phyloP scores from a whole-genome alignment of 2,329 filamentous ascomycete genomes.

The Graphiopsis chlorocephala region DNA sequence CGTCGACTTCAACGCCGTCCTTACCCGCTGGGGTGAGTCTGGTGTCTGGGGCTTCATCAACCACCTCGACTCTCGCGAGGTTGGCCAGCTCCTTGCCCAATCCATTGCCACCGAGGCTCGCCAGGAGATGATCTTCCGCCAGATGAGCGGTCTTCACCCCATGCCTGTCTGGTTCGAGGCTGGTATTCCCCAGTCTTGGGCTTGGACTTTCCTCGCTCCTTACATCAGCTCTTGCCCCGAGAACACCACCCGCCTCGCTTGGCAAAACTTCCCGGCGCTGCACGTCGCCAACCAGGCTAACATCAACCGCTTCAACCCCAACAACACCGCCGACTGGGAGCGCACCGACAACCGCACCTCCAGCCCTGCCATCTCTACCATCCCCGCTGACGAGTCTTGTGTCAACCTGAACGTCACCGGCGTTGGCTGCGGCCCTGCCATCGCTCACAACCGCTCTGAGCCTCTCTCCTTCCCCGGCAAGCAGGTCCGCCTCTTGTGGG shows the following conservation, averaged over 20 bases:
- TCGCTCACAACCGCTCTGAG: conserved; percentile 65
- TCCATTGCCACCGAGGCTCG: conserved; percentile 76
- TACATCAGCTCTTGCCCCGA: conserved; percentile 75
- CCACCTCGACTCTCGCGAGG: conserved; percentile 73
- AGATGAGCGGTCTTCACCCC: conserved; percentile 75
- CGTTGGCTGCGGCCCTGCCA: conserved; percentile 60
- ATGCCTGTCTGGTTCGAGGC: conserved; percentile 81
- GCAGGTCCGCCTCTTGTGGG: conserved; percentile 70
- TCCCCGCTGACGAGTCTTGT: conserved; percentile 52
- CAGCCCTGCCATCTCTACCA: conserved; percentile 51
- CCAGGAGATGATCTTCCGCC: conserved; percentile 81
- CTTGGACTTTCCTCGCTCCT: conserved; percentile 76
- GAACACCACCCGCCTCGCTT: conserved; percentile 70
- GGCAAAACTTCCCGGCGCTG: conserved; percentile 80
- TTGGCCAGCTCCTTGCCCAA: conserved; percentile 69
- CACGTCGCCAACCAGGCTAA: conserved; percentile 75
- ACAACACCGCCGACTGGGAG: conserved; percentile 61
- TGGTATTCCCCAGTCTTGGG: conserved; percentile 79
- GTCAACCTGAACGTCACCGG: conserved; percentile 54
- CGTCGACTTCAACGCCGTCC: conserved; percentile 79
- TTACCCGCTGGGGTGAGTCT: conserved; percentile 78
- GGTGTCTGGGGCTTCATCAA: conserved; percentile 78
- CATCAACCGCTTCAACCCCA: conserved; percentile 63
- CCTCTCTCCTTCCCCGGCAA: conserved; percentile 74
- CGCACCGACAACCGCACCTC: conserved; percentile 60